A percentile compares a stretch with the other conserved stretches of the same genome.
phyloP scores from a whole-genome alignment of 75 land plant genomes.

The Pinus taeda region DNA sequence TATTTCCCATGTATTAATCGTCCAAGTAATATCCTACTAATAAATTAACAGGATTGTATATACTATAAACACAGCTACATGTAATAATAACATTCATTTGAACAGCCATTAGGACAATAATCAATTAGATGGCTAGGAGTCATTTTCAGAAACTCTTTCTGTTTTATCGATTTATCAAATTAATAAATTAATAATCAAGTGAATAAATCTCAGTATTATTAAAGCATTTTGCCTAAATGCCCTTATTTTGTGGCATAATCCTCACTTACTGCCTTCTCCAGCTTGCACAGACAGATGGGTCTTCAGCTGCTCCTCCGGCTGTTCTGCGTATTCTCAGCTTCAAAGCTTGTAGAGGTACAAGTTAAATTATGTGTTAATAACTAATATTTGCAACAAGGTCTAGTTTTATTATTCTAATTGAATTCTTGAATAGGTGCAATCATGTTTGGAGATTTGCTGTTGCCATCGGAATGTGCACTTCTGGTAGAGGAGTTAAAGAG shows the following conservation, averaged over 20 bases:
- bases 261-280: slow-evolving; percentile 16
- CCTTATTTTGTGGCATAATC: not conserved
- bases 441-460: slow-evolving; percentile 95
- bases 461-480: slow-evolving; percentile 86
- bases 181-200: no score
- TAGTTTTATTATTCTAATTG: not conserved
- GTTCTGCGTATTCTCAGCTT: slow-evolving; percentile 75
- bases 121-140: no score
- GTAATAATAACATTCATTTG: no score
- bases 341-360: slow-evolving; percentile 95
- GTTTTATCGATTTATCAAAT: no score
- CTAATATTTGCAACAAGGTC: not conserved
- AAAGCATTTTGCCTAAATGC: not conserved
- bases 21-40: no score
- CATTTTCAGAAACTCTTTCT: no score
- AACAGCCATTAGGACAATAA: no score
- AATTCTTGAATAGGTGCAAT: slow-evolving; percentile 71
- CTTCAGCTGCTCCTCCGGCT: slow-evolving; percentile 89
- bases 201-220: no score
- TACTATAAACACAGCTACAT: no score
- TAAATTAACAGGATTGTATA: no score
- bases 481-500: slow-evolving; percentile 76
- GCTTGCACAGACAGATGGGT: slow-evolving; percentile 95
- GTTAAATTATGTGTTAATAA: not conserved
- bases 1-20: no score